Conservation (phyloP, 2,329 filamentous ascomycete species). For the Hypoxylon sp. region DNA sequence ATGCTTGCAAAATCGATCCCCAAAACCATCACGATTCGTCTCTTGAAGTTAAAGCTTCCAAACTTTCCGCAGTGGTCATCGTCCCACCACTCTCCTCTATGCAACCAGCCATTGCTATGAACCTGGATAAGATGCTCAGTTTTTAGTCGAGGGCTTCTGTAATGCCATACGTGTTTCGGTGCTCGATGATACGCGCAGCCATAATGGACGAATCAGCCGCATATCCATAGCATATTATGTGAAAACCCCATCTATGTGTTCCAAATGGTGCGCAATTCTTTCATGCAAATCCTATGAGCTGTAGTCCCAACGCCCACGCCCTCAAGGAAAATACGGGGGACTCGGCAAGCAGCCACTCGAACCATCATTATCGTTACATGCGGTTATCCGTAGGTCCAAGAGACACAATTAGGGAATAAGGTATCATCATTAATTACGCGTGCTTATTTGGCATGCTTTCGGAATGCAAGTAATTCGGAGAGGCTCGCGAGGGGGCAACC, state of each 20-base stretch:
- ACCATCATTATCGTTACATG: conserved; percentile 28
- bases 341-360: conserved; percentile 46
- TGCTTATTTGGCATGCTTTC: conserved; percentile 76
- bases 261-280: conserved; percentile 45
- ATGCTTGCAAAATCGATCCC: conserved; percentile 33
- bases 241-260: conserved; percentile 42
- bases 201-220: conserved; percentile 29
- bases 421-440: conserved; percentile 49
- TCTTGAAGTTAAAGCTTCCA: conserved; percentile 28
- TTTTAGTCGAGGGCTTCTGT: conserved; percentile 20
- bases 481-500: conserved; percentile 88
- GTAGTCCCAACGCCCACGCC: conserved; percentile 39
- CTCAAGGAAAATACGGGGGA: conserved; percentile 28
- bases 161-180: conserved; percentile 22
- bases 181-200: conserved; percentile 21
- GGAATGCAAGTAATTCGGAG: conserved; percentile 89
- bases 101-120: conserved; percentile 37
- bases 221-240: conserved; percentile 39
- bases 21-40: conserved; percentile 23
- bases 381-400: conserved; percentile 30
- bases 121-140: conserved; percentile 30
- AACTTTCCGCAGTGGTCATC: conserved; percentile 36
- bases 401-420: conserved; percentile 48
- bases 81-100: conserved; percentile 36
- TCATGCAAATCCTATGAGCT: conserved; percentile 49